Evolutionary conservation across 768 basidiomycete genomes (phyloP), one percentile per base, ranked within the genome.

Genomic region (Serendipita sp.): DNA sequence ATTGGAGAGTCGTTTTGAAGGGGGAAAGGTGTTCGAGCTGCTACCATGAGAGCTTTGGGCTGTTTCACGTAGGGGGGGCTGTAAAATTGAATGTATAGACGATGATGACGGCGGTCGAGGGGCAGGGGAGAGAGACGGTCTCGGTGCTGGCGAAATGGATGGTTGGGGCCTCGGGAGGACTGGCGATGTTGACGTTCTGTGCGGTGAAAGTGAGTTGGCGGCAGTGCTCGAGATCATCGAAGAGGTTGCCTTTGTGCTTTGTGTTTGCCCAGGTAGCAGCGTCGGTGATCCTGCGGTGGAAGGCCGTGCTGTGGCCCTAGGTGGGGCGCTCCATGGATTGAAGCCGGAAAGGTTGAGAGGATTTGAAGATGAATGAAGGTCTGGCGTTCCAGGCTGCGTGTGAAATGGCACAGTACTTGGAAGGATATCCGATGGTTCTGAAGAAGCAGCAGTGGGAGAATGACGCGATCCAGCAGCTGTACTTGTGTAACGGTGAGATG

Each of bases 261-360:
- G 41, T 41, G 13, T 41, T 41, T 41, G 41, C 13, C 41, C 41
- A 41, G 13, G 41, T 41, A 13, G 11, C 37, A n/a, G 8, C 11
- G 28, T 24, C 16, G 28, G 34, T 30, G 56, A 38, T 32, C 28
- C n/a, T 32, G 28, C 30, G 28, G 56, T 30, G 11, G 18, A 60
- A 11, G 56, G 56, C 4, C 56, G 56, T 8, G 48, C 18, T 35
- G 56, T 34, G 4, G 56, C 10, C 8, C 56, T 28, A 8, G 56
- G 56, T 24, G 28, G 28, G 10, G 56, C 56, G 35, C 56, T 60
- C 56, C 56, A 60, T 60, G 56, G 56, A 35, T 60, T 60, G 28
- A 60, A 60, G n/a, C 56, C 56, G 10, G 56, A 30, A n/a, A 11
- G 56, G 28, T 16, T 32, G 4, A 60, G 28, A n/a, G 56, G 35